Evolutionary conservation across 768 basidiomycete species (phyloP).

Genomic region (Boletus vermiculosoides): DNA sequence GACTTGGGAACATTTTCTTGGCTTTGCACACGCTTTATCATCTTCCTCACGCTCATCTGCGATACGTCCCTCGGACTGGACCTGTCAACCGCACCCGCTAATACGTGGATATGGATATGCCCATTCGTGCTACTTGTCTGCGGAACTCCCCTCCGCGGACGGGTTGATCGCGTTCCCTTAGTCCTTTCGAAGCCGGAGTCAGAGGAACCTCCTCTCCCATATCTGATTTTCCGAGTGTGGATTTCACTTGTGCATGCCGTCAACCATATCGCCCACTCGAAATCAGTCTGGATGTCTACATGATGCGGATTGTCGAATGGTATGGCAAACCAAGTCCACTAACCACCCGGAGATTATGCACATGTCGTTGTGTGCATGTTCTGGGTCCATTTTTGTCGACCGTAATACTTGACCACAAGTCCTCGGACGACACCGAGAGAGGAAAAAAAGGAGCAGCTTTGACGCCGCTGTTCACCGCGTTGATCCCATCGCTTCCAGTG

Average conservation of each 20-base stretch:
- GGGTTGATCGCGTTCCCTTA: conserved; percentile 20
- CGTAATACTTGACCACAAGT: background rate
- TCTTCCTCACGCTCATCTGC: conserved; percentile 23
- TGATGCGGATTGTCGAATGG: background rate
- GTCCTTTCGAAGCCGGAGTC: conserved; percentile 16
- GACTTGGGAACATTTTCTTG: conserved; percentile 14
- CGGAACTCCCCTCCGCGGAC: conserved; percentile 26
- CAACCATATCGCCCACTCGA: conserved; percentile 1
- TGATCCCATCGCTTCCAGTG: conserved; percentile 4
- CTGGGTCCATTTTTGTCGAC: background rate
- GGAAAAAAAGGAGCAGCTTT: background rate
- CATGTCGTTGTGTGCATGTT: background rate
- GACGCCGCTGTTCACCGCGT: background rate
- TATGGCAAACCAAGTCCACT: background rate
- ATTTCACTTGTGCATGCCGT: conserved; percentile 6
- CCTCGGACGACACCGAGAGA: background rate
- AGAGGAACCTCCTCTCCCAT: conserved; percentile 5
- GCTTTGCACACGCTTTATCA: conserved; percentile 17
- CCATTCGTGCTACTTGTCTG: background rate
- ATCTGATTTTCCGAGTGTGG: conserved; percentile 8
- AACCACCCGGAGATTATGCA: background rate
- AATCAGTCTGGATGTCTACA: background rate
- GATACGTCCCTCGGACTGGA: conserved; percentile 11
- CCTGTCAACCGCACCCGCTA: conserved; percentile 8
- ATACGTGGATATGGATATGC: conserved; percentile 5